These are phyloP conservation scores for Oropetium thomaeum DNA, from an alignment of 176 grass and related monocot species.

Conservation along the genomic window DNA sequence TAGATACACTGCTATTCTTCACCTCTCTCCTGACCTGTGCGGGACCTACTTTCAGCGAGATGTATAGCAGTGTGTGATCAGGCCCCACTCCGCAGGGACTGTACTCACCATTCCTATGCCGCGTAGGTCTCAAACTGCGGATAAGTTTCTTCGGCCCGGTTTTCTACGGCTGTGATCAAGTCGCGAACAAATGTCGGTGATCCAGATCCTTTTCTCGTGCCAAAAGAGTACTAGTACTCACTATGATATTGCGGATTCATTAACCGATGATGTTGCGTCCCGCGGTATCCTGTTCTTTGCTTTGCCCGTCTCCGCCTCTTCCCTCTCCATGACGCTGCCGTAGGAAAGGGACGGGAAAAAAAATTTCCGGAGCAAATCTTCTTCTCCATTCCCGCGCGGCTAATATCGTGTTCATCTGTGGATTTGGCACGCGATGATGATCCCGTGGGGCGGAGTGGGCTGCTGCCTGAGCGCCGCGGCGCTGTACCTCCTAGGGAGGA, in stretches of 20 bases:
- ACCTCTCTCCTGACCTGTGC: not conserved
- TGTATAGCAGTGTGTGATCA: not conserved
- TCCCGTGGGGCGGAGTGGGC: constrained; percentile 85
- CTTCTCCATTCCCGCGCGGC: not conserved
- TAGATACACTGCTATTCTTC: not conserved
- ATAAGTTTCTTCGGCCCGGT: not conserved
- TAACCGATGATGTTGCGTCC: not conserved
- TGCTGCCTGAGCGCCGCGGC: constrained; percentile 86
- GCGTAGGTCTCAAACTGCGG: not conserved
- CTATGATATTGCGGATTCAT: not conserved
- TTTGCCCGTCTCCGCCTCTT: not conserved
- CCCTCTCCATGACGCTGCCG: not conserved
- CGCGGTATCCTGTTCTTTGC: constrained; percentile 41
- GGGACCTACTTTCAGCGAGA: constrained; percentile 11
- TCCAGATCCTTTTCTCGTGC: not conserved
- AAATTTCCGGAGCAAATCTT: not conserved
- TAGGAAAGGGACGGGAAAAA: not conserved
- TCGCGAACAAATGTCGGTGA: not conserved
- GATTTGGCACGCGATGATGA: constrained; percentile 39
- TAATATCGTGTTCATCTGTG: not conserved
- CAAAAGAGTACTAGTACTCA: too few relatives aligned
- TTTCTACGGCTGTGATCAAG: not conserved
- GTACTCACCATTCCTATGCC: not conserved
- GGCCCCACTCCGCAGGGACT: not conserved
- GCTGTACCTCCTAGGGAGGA: constrained; percentile 87